Evolutionary conservation across 305 asterid species (phyloP).

Genomic region (Ajuga reptans): DNA sequence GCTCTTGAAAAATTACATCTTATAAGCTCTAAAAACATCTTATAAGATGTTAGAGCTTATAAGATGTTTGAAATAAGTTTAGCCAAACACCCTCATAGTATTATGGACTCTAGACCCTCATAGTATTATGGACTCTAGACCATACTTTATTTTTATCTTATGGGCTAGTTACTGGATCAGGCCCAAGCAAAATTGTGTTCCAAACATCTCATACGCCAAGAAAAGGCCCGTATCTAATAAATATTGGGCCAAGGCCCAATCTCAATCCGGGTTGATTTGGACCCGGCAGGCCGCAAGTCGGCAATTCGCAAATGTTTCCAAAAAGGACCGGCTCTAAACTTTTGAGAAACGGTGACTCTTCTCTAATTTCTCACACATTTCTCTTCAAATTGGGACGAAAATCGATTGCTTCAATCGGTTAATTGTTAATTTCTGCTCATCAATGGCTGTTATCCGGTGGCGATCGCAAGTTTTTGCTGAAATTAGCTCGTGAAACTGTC

Average conservation of each 20-base stretch:
- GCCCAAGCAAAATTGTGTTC: not conserved
- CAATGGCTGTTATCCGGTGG: conserved; percentile 38
- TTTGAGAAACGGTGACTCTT: conserved; percentile 2
- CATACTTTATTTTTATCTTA: too few relatives aligned
- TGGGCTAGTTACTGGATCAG: not conserved
- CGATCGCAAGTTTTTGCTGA: conserved; percentile 33
- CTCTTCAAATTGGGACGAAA: not conserved
- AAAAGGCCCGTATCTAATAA: not conserved
- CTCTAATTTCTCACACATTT: conserved; percentile 13
- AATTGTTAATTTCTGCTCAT: not conserved
- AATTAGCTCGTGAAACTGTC: conserved; percentile 30
- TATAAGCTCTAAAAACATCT: too few relatives aligned
- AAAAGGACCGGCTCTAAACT: conserved; percentile 25
- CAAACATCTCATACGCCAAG: not conserved
- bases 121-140: not conserved
- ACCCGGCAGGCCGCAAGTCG: not conserved
- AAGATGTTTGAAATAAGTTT: too few relatives aligned
- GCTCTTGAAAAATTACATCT: too few relatives aligned
- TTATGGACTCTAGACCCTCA: too few relatives aligned
- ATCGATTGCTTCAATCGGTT: conserved; percentile 14
- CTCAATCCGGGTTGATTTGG: not conserved
- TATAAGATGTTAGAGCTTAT: too few relatives aligned
- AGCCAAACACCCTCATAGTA: too few relatives aligned
- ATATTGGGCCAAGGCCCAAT: not conserved
- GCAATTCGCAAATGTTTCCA: conserved; percentile 24